Base-by-base conservation (phyloP, 441 rosid species). In the Jatropha podagrica region DNA sequence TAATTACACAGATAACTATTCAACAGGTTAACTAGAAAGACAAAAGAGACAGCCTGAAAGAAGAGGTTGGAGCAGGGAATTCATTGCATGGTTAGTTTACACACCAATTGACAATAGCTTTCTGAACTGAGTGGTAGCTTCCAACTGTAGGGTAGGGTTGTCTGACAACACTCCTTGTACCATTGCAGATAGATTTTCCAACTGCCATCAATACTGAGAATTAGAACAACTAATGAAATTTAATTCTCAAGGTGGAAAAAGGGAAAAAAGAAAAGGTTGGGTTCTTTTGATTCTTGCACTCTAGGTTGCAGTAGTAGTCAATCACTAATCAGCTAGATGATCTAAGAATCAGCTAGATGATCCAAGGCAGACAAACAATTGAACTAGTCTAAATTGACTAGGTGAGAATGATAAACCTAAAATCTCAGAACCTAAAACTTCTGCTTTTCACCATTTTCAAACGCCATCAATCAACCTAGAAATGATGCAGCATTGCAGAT, bases 201-300 rank as follows among this genome's bases (percentile, higher is more conserved):
- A 68, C 71, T 68, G 71, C 71, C 73, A 69, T 69, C 27, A 69
- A 55, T n/a, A 15, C 72, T 5, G 27, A 69, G 18, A 69, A 69
- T 69, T 69, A 69, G 49, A 23, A 55, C 37, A 69, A 55, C 32
- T 51, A 1, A 69, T 55, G 46, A 54, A 69, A 27, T 37, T 69
- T 69, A 27, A 51, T 20, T 69, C 14, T 41, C 15, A 55, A n/a
- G n/a, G 18, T 11, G 8, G n/a, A 1, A 52, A 37, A 8, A 1
- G 17, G 38, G 3, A 18, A 69, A 20, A 10, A 69, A 12, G 37
- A n/a, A 4, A 54, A 5, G 2, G 17, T 69, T n/a, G 41, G 20
- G 15, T 17, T 23, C 23, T 48, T 48, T 40, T 49, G 14, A 68
- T 49, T 51, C 26, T 26, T n/a, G 9, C 2, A 18, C 17, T 0